Conservation (phyloP, 2,329 filamentous ascomycete species). For the Proliferodiscus dingleyae region DNA sequence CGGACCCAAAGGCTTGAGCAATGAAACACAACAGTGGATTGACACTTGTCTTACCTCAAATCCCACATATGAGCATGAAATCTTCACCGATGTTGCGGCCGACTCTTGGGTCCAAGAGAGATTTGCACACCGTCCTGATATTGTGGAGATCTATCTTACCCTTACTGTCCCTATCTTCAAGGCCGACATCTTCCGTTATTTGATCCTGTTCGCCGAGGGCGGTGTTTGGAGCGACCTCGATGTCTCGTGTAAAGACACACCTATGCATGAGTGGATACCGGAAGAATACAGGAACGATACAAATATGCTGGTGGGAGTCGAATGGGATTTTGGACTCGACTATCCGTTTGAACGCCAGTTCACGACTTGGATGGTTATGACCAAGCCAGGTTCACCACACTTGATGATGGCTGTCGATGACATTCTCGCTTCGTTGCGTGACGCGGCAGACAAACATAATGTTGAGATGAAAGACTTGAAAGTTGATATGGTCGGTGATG, state of each 20-base stretch:
- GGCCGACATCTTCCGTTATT: constrained; percentile 37
- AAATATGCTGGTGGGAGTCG: constrained; percentile 35
- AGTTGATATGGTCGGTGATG: constrained; percentile 23
- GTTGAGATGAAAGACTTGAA: constrained; percentile 17
- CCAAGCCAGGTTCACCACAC: constrained; percentile 19
- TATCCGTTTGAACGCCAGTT: constrained; percentile 25
- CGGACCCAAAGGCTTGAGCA: constrained; percentile 33
- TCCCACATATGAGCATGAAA: constrained; percentile 24
- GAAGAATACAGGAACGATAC: constrained; percentile 26
- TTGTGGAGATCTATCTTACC: constrained; percentile 32
- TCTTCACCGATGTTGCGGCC: constrained; percentile 26
- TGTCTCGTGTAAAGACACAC: constrained; percentile 29
- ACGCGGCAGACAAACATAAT: constrained; percentile 10
- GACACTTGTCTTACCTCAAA: constrained; percentile 30
- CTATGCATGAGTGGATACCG: constrained; percentile 35
- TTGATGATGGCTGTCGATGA: constrained; percentile 27
- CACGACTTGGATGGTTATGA: constrained; percentile 29
- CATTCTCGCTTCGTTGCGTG: constrained; percentile 18
- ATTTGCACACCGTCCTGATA: constrained; percentile 33
- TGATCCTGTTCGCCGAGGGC: constrained; percentile 35
- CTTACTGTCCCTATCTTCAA: constrained; percentile 34
- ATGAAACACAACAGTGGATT: constrained; percentile 30
- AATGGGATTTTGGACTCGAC: constrained; percentile 32
- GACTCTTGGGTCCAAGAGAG: constrained; percentile 28
- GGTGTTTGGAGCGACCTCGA: constrained; percentile 38